Evolutionary conservation across 345 rosid genomes (phyloP), one percentile per base, ranked within the genome.

Genomic region (Corchorus capsularis): DNA sequence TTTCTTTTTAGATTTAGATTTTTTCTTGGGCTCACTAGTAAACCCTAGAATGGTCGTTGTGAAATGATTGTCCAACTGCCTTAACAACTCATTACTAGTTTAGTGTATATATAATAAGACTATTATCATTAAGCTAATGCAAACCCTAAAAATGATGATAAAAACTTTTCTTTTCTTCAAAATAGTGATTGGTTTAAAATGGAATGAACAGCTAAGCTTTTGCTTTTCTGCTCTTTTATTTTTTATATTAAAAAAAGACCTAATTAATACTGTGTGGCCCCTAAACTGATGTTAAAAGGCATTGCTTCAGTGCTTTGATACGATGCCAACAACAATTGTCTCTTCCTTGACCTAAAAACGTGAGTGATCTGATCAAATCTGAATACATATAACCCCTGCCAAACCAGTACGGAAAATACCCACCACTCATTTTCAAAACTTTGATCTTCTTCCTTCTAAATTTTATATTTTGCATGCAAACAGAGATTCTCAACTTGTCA

Each of bases 11-110:
- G 71, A 64, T 71, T 43, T 22, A 17, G 1, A 14, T 59, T 39
- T 64, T 78, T 56, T 57, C 27, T 27, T 27, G 27, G 27, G 6
- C 32, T 49, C 20, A 43, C 46, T 69, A 27, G 39, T 57, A 71
- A 77, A 82, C 75, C 79, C 77, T 78, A 63, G 74, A 87, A 74
- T 43, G 73, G 73, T 72, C 45, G 63, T 70, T 79, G 74, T 39
- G 86, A 79, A 75, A 60, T 80, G 88, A 83, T 77, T 75, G 82
- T 79, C 82, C 82, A 83, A 83, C 90, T 80, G 77, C 84, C 83
- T 78, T 82, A 77, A 82, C 75, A 70, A 57, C 77, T 65, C 73
- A 77, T 72, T 63, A 71, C 77, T 64, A 13, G 13, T 62, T 15
- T 16, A 45, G 56, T 62, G 43, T 45, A 45, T 50, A 46, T 14